Percentiles rank a stretch among this genome's conserved stretches.
Evolutionary conservation across 176 grass and related monocot genomes (phyloP).

Genomic region (Leersia perrieri): DNA sequence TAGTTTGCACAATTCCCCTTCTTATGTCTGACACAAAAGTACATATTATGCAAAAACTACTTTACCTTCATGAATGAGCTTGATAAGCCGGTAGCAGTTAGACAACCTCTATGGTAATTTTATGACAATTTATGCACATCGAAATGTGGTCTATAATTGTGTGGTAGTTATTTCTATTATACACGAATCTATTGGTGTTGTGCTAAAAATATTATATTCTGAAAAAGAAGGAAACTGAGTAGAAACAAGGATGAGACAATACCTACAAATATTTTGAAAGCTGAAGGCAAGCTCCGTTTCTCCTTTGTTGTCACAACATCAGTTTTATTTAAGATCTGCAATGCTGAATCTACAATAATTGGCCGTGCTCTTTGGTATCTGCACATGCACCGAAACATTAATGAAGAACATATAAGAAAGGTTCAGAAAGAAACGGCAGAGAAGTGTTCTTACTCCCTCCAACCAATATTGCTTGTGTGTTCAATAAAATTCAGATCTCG

Average conservation of each 20-base stretch:
- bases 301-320: conserved; percentile 87
- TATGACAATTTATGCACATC: background rate
- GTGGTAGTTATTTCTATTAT: background rate
- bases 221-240: conserved; percentile 11
- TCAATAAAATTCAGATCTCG: conserved; percentile 90
- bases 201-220: conserved; percentile 1
- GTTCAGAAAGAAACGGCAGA: conserved; percentile 18
- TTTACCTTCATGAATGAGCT: background rate
- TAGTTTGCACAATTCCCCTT: background rate
- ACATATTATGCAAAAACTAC: conserved; percentile 18
- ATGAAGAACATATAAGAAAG: conserved; percentile 21
- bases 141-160: background rate
- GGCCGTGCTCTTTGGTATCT: conserved; percentile 88
- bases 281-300: conserved; percentile 92
- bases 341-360: conserved; percentile 90
- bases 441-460: conserved; percentile 78
- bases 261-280: conserved; percentile 99
- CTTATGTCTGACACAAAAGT: background rate
- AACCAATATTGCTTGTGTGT: conserved; percentile 95
- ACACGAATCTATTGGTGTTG: background rate
- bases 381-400: conserved; percentile 36
- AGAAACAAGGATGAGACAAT: conserved; percentile 43
- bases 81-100: background rate
- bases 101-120: background rate
- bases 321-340: conserved; percentile 73